Evolutionary conservation across 352 stramenopile species (phyloP).

Genomic region (Phytopythium chamaehyphon): DNA sequence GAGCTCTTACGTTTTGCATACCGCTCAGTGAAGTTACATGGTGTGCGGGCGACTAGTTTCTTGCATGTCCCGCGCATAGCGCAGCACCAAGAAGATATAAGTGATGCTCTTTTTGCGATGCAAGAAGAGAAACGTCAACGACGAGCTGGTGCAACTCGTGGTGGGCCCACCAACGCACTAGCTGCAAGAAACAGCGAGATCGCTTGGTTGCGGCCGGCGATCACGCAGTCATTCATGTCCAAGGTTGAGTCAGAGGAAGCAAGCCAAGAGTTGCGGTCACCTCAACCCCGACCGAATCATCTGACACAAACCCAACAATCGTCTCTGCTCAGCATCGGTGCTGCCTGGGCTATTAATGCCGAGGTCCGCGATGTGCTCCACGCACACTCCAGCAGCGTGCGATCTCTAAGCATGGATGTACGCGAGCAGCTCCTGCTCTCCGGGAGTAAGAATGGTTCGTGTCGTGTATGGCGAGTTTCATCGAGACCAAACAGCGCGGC

Average conservation of each 20-base stretch:
- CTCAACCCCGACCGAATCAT: neutral
- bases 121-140: constrained; percentile 53
- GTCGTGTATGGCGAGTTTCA: constrained; percentile 60
- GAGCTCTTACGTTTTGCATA: constrained; percentile 57
- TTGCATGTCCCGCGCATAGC: constrained; percentile 43
- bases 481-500: constrained; percentile 31
- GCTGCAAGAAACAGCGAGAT: constrained; percentile 8
- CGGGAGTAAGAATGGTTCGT: constrained; percentile 72
- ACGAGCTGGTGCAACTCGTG: neutral
- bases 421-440: constrained; percentile 64
- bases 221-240: constrained; percentile 12
- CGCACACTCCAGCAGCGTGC: constrained; percentile 59
- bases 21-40: constrained; percentile 43
- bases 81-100: constrained; percentile 42
- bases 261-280: neutral
- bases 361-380: constrained; percentile 58
- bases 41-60: constrained; percentile 60
- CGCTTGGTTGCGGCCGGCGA: constrained; percentile 28
- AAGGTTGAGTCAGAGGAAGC: neutral
- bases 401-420: constrained; percentile 44
- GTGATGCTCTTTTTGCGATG: constrained; percentile 42
- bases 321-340: neutral
- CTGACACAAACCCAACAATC: neutral
- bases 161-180: neutral
- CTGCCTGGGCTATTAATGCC: constrained; percentile 23